Conservation (phyloP, 192 early-diverging fungal genomes). For the Gamsiella multidivaricata region DNA sequence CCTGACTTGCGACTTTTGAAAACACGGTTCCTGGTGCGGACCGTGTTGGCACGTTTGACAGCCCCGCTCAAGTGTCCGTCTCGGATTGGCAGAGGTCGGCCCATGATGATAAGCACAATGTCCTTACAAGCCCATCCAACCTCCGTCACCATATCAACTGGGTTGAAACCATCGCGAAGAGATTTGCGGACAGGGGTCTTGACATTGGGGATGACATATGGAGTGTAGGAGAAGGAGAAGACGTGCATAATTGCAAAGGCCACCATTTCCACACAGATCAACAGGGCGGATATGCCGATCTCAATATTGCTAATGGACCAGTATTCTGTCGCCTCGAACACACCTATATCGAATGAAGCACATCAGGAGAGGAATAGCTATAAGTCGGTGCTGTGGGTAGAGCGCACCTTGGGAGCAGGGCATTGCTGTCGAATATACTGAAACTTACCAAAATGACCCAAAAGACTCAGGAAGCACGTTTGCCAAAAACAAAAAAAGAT, state of each 20-base stretch:
- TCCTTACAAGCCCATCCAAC: constrained; percentile 46
- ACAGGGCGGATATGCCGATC: constrained; percentile 44
- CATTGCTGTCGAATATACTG: not conserved
- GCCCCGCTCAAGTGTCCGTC: constrained; percentile 35
- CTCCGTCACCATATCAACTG: constrained; percentile 41
- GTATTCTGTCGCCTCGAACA: constrained; percentile 35
- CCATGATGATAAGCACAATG: constrained; percentile 12
- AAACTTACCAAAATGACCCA: constrained; percentile 34
- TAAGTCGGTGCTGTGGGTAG: too few species aligned
- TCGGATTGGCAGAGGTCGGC: constrained; percentile 23
- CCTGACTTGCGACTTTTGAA: constrained; percentile 5
- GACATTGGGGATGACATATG: constrained; percentile 13
- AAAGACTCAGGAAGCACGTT: constrained; percentile 23
- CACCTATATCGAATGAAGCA: constrained; percentile 7
- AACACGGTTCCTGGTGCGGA: constrained; percentile 12
- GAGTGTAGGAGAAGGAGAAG: constrained; percentile 47
- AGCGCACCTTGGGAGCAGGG: too few species aligned
- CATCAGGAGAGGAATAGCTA: not conserved
- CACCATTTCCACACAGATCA: constrained; percentile 57
- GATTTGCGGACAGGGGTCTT: constrained; percentile 37
- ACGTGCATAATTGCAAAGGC: constrained; percentile 54
- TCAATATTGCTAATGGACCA: constrained; percentile 51
- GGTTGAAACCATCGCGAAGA: constrained; percentile 51
- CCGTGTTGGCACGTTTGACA: constrained; percentile 34
- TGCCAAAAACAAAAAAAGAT: constrained; percentile 59